Conservation (phyloP, 176 grass and related monocot genomes). For the Zea luxurians region DNA sequence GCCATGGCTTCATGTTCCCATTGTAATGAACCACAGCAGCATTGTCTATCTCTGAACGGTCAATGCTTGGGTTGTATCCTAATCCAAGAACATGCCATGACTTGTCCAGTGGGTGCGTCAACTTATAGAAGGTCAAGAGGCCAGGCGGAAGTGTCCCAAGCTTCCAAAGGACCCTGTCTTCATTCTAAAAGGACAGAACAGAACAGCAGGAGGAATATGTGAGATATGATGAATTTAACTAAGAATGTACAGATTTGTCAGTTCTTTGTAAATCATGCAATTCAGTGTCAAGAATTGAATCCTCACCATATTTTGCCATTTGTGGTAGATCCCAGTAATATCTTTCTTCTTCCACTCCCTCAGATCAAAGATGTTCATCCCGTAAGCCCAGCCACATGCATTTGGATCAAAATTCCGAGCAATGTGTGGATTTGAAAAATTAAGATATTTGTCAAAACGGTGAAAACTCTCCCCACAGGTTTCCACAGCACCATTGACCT, state of each 20-base stretch:
- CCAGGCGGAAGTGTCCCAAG: constrained; percentile 92
- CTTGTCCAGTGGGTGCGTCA: constrained; percentile 96
- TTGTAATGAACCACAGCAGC: constrained; percentile 95
- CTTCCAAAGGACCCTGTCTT: constrained; percentile 98
- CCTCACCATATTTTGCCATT: constrained; percentile 89
- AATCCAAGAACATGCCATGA: constrained; percentile 97
- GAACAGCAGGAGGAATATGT: constrained; percentile 21
- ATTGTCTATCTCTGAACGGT: constrained; percentile 84
- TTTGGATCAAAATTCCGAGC: constrained; percentile 94
- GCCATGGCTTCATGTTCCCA: constrained; percentile 99
- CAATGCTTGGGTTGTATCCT: constrained; percentile 96
- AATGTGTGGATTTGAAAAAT: constrained; percentile 99
- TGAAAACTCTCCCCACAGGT: constrained; percentile 98
- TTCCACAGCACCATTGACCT: constrained; percentile 92
- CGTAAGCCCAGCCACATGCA: constrained; percentile 97
- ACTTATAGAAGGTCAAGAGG: constrained; percentile 93
- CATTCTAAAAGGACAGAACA: constrained; percentile 59
- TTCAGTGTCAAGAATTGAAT: neutral
- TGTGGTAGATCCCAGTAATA: constrained; percentile 99
- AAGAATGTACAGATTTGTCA: neutral
- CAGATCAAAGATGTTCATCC: constrained; percentile 99
- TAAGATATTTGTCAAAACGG: constrained; percentile 98
- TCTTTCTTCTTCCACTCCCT: constrained; percentile 95
- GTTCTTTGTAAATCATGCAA: constrained; percentile 2
- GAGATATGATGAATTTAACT: constrained; percentile 14